A percentile compares a stretch with the other conserved stretches of the same genome.
Evolutionary conservation across 2,329 filamentous ascomycete species (phyloP).

Genomic region (Zymoseptoria crescenta): DNA sequence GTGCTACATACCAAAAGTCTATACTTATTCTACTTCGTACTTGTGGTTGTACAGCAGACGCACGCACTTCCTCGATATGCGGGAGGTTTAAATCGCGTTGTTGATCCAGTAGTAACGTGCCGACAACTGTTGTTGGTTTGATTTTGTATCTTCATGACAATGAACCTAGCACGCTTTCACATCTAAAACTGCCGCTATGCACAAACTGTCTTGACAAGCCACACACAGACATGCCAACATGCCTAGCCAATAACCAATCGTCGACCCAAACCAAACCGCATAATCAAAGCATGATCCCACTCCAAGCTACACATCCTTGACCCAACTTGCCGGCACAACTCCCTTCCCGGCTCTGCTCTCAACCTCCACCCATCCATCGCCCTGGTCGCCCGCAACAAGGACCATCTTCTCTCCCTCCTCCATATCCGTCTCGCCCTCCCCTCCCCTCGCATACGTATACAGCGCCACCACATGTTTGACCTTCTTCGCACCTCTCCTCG

Average conservation of each 20-base stretch:
- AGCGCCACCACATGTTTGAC: constrained; percentile 86
- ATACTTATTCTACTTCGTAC: not conserved
- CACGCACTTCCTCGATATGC: no score
- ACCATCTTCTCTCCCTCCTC: constrained; percentile 85
- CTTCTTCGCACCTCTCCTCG: constrained; percentile 60
- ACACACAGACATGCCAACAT: not conserved
- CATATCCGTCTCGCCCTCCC: constrained; percentile 85
- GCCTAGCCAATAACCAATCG: not conserved
- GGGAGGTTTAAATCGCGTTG: no score
- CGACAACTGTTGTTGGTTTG: no score
- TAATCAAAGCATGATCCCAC: not conserved
- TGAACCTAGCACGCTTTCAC: not conserved
- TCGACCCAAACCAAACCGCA: not conserved
- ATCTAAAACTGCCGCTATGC: not conserved
- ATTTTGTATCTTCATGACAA: no score
- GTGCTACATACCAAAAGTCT: not conserved
- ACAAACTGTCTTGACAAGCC: not conserved
- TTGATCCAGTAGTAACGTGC: no score
- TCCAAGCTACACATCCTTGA: constrained; percentile 54
- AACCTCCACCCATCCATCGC: constrained; percentile 95
- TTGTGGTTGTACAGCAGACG: not conserved
- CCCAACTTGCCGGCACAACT: constrained; percentile 90
- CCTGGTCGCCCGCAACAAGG: constrained; percentile 75
- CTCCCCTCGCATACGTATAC: constrained; percentile 84
- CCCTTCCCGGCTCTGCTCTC: constrained; percentile 70